Evolutionary conservation across 202 grass and related monocot species (phyloP), one percentile per base, ranked within the genome.

Genomic region (Carex sylvatica): DNA sequence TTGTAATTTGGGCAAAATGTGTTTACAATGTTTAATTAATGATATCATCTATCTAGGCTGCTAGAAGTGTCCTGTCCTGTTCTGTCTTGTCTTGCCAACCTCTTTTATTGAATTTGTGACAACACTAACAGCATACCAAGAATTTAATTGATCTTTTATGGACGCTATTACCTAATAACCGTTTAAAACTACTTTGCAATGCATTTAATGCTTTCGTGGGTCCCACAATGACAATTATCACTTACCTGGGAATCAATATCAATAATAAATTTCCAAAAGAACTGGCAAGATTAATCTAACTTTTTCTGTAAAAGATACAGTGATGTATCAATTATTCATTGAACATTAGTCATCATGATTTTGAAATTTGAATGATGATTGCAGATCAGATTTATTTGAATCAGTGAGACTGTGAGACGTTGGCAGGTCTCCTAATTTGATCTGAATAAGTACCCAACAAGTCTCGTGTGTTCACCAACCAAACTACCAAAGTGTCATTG

Each of bases 391-490:
- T 76, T 76, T 56, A 33, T 56, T 77, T 36, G 16, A 76, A 77
- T 77, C 24, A 77, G 7, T 82, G 42, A 33, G 80, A 82, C 24
- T 59, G 7, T 82, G 42, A 33, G 80, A 82, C n/a, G 80, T 82
- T 49, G 59, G 61, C 63, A 70, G 63, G 42, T 13, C 80, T 82
- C 80, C 80, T 82, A 82, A 24, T 28, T 55, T 18, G 14, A 64
- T 68, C 22, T 69, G 65, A 65, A n/a, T n/a, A n/a, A 52, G 61
- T 82, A 67, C 23, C 80, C 44, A 82, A 67, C 80, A 82, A 53
- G 62, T 56, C 40, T 82, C 46, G 23, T 68, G 80, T 67, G 65
- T 53, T 82, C 61, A 82, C 80, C 80, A 56, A 82, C 63, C 80
- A 67, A 35, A 70, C 61, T 65, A 63, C 19, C 26, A 77, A 77